phyloP scores from a whole-genome alignment of 768 basidiomycete species.

The Gyrodon lividus region DNA sequence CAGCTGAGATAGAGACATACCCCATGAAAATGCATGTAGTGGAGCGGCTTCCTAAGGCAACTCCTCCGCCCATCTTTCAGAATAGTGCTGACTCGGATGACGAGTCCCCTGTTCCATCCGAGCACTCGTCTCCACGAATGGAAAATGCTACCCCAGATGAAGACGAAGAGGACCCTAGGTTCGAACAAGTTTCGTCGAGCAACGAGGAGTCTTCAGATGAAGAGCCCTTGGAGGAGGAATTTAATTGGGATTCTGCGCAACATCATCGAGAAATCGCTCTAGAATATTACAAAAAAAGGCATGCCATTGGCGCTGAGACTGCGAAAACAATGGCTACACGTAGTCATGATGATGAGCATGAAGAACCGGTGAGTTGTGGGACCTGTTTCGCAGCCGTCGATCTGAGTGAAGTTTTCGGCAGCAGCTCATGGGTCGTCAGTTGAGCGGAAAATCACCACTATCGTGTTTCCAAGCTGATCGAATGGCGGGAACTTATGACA shows the following conservation, averaged over 20 bases:
- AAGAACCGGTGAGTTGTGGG: constrained; percentile 40
- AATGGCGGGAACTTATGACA: constrained; percentile 48
- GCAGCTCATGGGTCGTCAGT: constrained; percentile 36
- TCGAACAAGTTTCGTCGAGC: constrained; percentile 14
- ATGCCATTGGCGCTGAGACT: constrained; percentile 52
- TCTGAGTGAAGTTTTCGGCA: constrained; percentile 16
- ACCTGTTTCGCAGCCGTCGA: constrained; percentile 3
- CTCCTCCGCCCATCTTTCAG: constrained; percentile 5
- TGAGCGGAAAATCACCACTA: constrained; percentile 46
- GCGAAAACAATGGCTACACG: constrained; percentile 50
- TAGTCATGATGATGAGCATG: constrained; percentile 43
- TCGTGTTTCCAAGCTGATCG: constrained; percentile 68
- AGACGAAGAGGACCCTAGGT: constrained; percentile 19
- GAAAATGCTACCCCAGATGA: constrained; percentile 26
- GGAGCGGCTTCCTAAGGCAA: constrained; percentile 51
- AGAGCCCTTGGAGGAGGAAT: constrained; percentile 47
- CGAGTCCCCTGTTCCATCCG: constrained; percentile 49
- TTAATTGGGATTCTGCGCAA: constrained; percentile 59
- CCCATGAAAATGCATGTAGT: constrained; percentile 72
- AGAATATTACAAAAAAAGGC: constrained; percentile 65
- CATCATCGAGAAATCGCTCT: constrained; percentile 76
- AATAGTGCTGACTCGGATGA: constrained; percentile 61
- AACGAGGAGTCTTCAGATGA: constrained; percentile 34
- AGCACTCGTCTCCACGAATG: constrained; percentile 32
- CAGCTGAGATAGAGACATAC: constrained; percentile 31